phyloP scores from a whole-genome alignment of 495 filamentous ascomycete species.

The Astrothelium macrocarpum region DNA sequence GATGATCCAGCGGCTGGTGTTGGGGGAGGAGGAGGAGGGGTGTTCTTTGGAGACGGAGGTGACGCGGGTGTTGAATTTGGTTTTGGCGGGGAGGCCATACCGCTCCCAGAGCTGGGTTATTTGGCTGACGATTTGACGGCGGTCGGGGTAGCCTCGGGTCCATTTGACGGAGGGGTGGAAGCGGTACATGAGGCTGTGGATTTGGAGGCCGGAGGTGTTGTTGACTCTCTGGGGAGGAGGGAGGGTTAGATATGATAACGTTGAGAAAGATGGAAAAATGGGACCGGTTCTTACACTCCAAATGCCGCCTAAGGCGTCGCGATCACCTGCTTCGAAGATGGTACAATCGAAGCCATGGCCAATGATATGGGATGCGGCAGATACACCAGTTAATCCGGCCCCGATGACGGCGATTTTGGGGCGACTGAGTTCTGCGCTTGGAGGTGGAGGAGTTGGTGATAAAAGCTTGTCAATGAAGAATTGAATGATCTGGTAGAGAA shows the following conservation, averaged over 20 bases:
- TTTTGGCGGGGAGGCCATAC: conserved; percentile 61
- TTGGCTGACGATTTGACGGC: conserved; percentile 60
- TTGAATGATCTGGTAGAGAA: conserved; percentile 60
- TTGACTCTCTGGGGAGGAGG: conserved; percentile 58
- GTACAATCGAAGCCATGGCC: conserved; percentile 78
- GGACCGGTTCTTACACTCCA: conserved; percentile 59
- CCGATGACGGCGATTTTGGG: conserved; percentile 75
- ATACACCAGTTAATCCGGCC: conserved; percentile 73
- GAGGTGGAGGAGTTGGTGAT: conserved; percentile 57
- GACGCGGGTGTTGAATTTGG: conserved; percentile 60
- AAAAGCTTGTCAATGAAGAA: conserved; percentile 55
- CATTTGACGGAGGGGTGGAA: conserved; percentile 75
- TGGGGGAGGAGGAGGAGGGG: too few relatives aligned
- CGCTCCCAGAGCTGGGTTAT: conserved; percentile 63
- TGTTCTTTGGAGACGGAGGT: conserved; percentile 59
- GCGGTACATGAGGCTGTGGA: conserved; percentile 79
- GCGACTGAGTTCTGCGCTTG: conserved; percentile 40
- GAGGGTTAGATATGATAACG: background rate
- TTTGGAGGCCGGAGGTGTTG: conserved; percentile 71
- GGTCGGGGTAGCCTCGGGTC: conserved; percentile 63
- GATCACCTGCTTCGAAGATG: conserved; percentile 62
- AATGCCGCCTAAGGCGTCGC: conserved; percentile 63
- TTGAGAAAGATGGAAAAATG: background rate
- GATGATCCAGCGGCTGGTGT: conserved; percentile 68
- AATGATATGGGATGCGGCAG: conserved; percentile 72